Percentiles rank a stretch among this genome's conserved stretches.
Conservation (phyloP, 208 protist genomes). For the Naegleria gruberi region DNA sequence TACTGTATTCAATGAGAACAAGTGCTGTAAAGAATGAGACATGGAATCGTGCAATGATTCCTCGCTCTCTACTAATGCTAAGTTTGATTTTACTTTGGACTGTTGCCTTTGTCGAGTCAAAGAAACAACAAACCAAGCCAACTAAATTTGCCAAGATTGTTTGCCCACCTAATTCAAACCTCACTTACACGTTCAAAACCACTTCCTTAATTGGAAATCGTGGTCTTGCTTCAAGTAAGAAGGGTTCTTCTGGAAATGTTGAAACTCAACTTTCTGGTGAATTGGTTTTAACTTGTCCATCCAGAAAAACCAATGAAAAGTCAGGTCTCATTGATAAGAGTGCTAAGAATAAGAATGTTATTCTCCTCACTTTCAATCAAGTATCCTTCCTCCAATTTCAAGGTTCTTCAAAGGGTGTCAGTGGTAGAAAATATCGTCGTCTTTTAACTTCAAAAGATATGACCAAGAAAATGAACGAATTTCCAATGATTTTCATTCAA, state of each 20-base stretch:
- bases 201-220: background rate
- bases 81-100: too few relatives aligned
- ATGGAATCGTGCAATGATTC: too few relatives aligned
- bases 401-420: background rate
- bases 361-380: background rate
- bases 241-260: background rate
- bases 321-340: background rate
- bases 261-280: background rate
- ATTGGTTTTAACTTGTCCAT: background rate
- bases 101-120: too few relatives aligned
- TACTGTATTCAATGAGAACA: too few relatives aligned
- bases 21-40: too few relatives aligned
- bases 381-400: background rate
- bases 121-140: background rate
- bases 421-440: background rate
- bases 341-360: background rate
- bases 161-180: background rate
- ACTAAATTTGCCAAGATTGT: background rate
- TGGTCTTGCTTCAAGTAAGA: background rate
- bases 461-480: background rate
- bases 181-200: background rate
- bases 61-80: too few relatives aligned
- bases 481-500: background rate
- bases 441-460: background rate
- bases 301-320: background rate